Evolutionary conservation across 75 land plant genomes (phyloP), one percentile per base, ranked within the genome.

Genomic region (Picea sitchensis): DNA sequence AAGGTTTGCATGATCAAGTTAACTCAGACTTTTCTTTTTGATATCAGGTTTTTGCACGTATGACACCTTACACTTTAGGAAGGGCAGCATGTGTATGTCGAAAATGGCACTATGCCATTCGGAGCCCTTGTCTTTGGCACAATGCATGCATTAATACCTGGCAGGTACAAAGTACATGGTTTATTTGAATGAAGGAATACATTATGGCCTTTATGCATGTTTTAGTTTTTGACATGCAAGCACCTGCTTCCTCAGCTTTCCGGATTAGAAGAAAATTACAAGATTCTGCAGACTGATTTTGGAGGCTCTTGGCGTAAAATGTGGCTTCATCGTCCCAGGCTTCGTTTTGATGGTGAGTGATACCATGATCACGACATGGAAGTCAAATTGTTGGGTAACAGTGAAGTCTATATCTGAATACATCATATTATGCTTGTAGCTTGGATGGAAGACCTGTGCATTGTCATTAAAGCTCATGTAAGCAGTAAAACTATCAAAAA

Each of bases 281-380:
- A 84, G 65, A 79, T 92, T 58, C 74, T 95, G 80, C 85, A 86
- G 65, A 86, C 88, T 14, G 76, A 38, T 18, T 94, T 90, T 85
- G 98, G 88, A 18, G 86, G 95, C 76, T 96, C 99, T 62, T 96
- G 99, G 99, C 92, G 99, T 59, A 91, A 89, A 71, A 96, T 96
- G 99, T 96, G 98, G 98, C 84, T 90, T 59, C 59, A 76, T 26
- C 92, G 99, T 64, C 99, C 99, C 67, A 86, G 98, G 68, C 76
- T 92, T 76, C 95, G 99, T 5, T 91, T 79, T 82, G 99, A 96
- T 91, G 99, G 99, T 96, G 87, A 78, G 57, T 75, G 38, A 30
- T 69, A 61, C 23, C 30, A 8, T 18, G 23, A 9, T 18, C 18
- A 58, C 21, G 14, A 4, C 1, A n/a, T 21, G 57, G 59, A 77